These are phyloP conservation scores for Gomphus bonarii DNA, from an alignment of 1,284 basidiomycete species.

Conservation along the genomic window DNA sequence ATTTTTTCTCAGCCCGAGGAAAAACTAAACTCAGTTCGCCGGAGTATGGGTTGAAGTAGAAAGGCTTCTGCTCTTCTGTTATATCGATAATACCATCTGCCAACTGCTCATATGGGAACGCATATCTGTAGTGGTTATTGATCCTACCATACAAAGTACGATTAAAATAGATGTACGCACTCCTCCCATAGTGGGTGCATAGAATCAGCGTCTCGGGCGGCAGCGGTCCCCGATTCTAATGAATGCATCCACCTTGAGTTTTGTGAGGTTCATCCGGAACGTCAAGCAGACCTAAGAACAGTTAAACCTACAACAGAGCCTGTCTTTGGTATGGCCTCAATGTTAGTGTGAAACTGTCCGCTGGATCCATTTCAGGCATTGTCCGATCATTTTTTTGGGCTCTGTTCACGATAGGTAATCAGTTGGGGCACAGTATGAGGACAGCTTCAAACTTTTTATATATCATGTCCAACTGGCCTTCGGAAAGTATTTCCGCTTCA, in stretches of 20 bases:
- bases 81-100: constrained; percentile 48
- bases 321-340: constrained; percentile 92
- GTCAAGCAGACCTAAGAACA: neutral
- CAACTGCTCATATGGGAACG: constrained; percentile 50
- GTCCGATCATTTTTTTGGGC: constrained; percentile 74
- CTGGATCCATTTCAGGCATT: constrained; percentile 78
- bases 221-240: constrained; percentile 65
- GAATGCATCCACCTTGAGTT: constrained; percentile 80
- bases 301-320: constrained; percentile 55
- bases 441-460: constrained; percentile 59
- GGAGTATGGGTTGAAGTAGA: constrained; percentile 90
- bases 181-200: constrained; percentile 96
- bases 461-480: constrained; percentile 70
- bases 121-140: constrained; percentile 40
- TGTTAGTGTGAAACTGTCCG: constrained; percentile 68
- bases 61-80: constrained; percentile 56
- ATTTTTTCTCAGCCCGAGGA: constrained; percentile 71
- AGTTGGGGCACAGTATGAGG: neutral
- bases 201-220: constrained; percentile 59
- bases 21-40: constrained; percentile 89
- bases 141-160: neutral
- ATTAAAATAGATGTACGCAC: constrained; percentile 34
- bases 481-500: constrained; percentile 66
- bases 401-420: constrained; percentile 32
- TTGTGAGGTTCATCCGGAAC: constrained; percentile 3